Percentiles rank a stretch among this genome's conserved stretches.
phyloP scores from a whole-genome alignment of 805 yeast species.

The Suhomyces sp. region DNA sequence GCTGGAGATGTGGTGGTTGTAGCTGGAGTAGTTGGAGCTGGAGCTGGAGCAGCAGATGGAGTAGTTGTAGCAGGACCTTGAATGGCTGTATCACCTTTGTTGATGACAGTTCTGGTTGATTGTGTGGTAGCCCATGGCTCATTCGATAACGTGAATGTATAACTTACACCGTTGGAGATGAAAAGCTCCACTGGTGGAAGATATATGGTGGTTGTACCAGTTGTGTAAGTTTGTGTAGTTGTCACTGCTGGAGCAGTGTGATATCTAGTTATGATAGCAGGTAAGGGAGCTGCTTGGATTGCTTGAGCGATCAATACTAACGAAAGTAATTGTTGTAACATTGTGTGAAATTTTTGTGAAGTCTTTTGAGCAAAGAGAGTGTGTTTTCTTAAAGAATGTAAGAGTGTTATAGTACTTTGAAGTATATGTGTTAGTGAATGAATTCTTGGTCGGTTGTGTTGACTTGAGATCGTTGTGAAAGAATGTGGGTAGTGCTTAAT shows the following conservation, averaged over 20 bases:
- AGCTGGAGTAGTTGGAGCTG: background rate
- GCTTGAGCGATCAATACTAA: slow-evolving; percentile 17
- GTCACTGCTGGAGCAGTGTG: slow-evolving; percentile 59
- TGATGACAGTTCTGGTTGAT: slow-evolving; percentile 29
- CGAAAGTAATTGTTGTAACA: background rate
- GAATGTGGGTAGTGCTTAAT: too few species aligned
- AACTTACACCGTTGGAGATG: slow-evolving; percentile 52
- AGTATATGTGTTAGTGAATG: too few species aligned
- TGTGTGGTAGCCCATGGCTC: slow-evolving; percentile 34
- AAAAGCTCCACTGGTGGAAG: slow-evolving; percentile 54
- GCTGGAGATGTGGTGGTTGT: slow-evolving; percentile 18
- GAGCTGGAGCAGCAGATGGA: slow-evolving; percentile 10
- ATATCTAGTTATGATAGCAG: slow-evolving; percentile 48
- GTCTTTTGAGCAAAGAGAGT: too few species aligned
- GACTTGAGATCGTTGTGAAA: too few species aligned
- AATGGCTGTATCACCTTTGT: slow-evolving; percentile 6
- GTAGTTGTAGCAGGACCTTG: slow-evolving; percentile 17
- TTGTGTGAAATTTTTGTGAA: too few species aligned
- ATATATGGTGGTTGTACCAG: slow-evolving; percentile 49
- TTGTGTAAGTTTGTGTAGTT: slow-evolving; percentile 37
- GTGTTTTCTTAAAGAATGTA: too few species aligned
- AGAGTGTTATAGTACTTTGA: too few species aligned
- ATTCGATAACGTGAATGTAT: slow-evolving; percentile 43
- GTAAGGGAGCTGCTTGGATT: slow-evolving; percentile 35
- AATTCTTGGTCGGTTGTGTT: too few species aligned